phyloP scores from a whole-genome alignment of 306 rosid species.

The Quercus suber region DNA sequence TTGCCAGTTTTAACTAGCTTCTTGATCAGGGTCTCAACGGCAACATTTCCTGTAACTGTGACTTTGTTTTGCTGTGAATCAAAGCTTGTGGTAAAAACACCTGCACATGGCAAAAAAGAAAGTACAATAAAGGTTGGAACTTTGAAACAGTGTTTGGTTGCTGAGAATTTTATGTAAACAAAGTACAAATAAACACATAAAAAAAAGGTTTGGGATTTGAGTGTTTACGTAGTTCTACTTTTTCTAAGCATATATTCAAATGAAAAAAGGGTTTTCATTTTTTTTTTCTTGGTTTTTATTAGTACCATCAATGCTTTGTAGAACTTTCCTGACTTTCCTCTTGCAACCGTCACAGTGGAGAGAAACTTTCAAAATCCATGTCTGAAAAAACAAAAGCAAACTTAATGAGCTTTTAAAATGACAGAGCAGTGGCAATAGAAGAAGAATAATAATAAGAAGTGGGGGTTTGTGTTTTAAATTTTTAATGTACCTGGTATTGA shows the following conservation, averaged over 20 bases:
- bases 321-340: slow-evolving; percentile 77
- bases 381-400: slow-evolving; percentile 36
- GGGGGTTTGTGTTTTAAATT: background rate
- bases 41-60: slow-evolving; percentile 63
- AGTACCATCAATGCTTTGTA: slow-evolving; percentile 76
- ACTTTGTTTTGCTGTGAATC: slow-evolving; percentile 71
- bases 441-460: background rate
- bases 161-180: background rate
- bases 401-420: background rate
- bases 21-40: slow-evolving; percentile 55
- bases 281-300: background rate
- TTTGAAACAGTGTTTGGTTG: background rate
- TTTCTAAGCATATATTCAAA: background rate
- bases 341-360: slow-evolving; percentile 93
- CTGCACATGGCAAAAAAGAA: slow-evolving; percentile 28
- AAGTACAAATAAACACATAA: background rate
- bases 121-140: background rate
- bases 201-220: background rate
- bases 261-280: background rate
- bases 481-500: slow-evolving; percentile 45
- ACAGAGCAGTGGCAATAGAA: background rate
- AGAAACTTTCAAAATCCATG: slow-evolving; percentile 72
- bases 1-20: slow-evolving; percentile 66
- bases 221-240: slow-evolving; percentile 12
- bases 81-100: slow-evolving; percentile 64